phyloP scores from a whole-genome alignment of 139 green algal genomes.

The Picochlorum sp. region DNA sequence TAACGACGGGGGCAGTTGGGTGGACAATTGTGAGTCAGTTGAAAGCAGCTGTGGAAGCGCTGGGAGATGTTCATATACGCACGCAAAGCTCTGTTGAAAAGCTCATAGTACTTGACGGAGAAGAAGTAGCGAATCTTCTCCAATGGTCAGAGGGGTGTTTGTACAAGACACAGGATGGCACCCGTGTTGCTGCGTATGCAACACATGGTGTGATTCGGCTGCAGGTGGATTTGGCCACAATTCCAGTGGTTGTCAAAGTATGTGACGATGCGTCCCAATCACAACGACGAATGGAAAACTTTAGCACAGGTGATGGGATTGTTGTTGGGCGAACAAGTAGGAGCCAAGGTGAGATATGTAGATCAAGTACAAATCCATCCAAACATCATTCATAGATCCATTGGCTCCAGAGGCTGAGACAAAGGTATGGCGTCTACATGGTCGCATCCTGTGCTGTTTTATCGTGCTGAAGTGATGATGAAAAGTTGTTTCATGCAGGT shows the following conservation, averaged over 20 bases:
- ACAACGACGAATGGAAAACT: constrained; percentile 68
- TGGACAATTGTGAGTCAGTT: constrained; percentile 42
- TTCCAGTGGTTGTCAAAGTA: constrained; percentile 33
- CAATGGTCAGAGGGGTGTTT: not conserved
- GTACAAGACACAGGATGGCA: not conserved
- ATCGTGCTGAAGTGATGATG: not conserved
- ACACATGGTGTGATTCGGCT: constrained; percentile 41
- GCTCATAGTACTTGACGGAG: no score
- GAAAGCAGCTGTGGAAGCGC: constrained; percentile 1
- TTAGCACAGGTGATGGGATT: constrained; percentile 53
- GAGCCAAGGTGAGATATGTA: constrained; percentile 38
- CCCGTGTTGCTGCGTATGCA: constrained; percentile 11
- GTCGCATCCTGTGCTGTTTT: no score
- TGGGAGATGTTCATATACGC: not conserved
- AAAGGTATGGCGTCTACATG: constrained; percentile 10
- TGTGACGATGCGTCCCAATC: constrained; percentile 29
- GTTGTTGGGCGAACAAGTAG: constrained; percentile 8
- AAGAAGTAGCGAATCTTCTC: no score
- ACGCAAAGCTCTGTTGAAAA: not conserved
- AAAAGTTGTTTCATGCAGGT: constrained; percentile 17
- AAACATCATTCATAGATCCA: constrained; percentile 64
- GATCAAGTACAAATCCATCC: constrained; percentile 70
- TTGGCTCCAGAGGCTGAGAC: constrained; percentile 27
- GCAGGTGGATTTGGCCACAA: constrained; percentile 62
- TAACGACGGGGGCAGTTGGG: constrained; percentile 41